phyloP scores from a whole-genome alignment of 192 early-diverging fungal genomes.

The Coemansia sp. region DNA sequence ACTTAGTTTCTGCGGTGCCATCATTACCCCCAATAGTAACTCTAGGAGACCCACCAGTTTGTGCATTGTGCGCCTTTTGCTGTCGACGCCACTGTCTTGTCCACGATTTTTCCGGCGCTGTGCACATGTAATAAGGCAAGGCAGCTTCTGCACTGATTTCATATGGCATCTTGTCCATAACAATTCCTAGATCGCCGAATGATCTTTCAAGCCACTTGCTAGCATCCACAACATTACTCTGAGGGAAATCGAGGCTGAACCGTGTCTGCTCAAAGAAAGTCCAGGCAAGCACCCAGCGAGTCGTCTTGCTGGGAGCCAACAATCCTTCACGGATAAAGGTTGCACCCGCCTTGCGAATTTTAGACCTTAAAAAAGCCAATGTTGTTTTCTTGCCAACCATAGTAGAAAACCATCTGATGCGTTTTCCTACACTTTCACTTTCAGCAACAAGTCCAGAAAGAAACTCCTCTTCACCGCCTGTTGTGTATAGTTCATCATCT shows the following conservation, averaged over 20 bases:
- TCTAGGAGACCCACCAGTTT: neutral
- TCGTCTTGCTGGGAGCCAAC: slow-evolving; percentile 30
- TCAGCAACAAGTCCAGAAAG: slow-evolving; percentile 66
- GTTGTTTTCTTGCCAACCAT: slow-evolving; percentile 70
- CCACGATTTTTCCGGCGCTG: slow-evolving; percentile 25
- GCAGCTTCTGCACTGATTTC: neutral
- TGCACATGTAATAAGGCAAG: slow-evolving; percentile 3
- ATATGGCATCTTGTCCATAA: neutral
- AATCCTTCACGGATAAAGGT: slow-evolving; percentile 18
- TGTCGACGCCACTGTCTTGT: slow-evolving; percentile 30
- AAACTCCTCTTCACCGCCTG: slow-evolving; percentile 79
- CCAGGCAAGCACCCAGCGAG: slow-evolving; percentile 48
- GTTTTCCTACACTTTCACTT: slow-evolving; percentile 47
- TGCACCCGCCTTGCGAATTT: slow-evolving; percentile 3
- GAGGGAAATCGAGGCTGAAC: slow-evolving; percentile 5
- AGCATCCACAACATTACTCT: neutral
- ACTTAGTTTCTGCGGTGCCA: neutral
- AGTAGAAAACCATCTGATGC: slow-evolving; percentile 77
- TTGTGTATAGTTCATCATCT: slow-evolving; percentile 71
- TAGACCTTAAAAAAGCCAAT: slow-evolving; percentile 21
- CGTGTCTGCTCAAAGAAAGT: slow-evolving; percentile 24
- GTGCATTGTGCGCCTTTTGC: neutral
- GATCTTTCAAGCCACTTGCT: slow-evolving; percentile 5
- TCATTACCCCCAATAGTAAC: neutral
- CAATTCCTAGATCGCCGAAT: slow-evolving; percentile 12